These are phyloP conservation scores for Fusarium scirpi DNA, from an alignment of 2,329 filamentous ascomycete genomes.

Conservation along the genomic window DNA sequence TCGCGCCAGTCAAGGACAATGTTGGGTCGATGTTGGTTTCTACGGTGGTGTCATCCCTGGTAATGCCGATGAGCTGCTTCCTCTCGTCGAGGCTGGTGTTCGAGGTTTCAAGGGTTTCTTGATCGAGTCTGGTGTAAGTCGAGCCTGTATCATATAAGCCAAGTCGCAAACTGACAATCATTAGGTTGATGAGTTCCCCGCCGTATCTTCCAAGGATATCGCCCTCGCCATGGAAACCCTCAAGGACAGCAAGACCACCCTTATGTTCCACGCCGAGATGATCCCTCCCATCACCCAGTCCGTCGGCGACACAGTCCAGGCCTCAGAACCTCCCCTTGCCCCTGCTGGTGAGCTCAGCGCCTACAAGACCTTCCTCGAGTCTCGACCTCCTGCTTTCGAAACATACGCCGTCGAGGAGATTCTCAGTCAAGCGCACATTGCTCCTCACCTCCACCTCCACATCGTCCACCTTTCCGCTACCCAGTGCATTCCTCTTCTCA, in stretches of 20 bases:
- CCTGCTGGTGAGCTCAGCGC: conserved; percentile 78
- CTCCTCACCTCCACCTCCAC: conserved; percentile 86
- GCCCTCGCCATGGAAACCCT: conserved; percentile 83
- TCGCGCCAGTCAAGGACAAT: conserved; percentile 83
- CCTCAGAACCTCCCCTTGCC: conserved; percentile 74
- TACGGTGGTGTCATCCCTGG: conserved; percentile 96
- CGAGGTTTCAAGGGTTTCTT: conserved; percentile 97
- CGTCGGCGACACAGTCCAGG: conserved; percentile 80
- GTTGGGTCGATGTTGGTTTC: conserved; percentile 99
- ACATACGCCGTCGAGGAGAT: conserved; percentile 92
- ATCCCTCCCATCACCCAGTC: conserved; percentile 86
- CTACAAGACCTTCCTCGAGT: conserved; percentile 92
- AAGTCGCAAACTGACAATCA: conserved; percentile 25
- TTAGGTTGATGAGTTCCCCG: conserved; percentile 94
- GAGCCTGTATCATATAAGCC: background rate
- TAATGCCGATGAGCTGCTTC: conserved; percentile 82
- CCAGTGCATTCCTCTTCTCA: conserved; percentile 85
- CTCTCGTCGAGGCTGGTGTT: conserved; percentile 85
- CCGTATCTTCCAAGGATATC: conserved; percentile 84
- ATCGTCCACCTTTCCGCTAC: conserved; percentile 95
- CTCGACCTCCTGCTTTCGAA: conserved; percentile 89
- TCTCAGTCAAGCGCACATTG: conserved; percentile 80
- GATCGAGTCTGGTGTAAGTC: conserved; percentile 91
- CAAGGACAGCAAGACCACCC: conserved; percentile 83
- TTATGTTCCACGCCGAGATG: conserved; percentile 99